These are phyloP conservation scores for Solanum paucissectum DNA, from an alignment of 257 asterid genomes.

Conservation along the genomic window DNA sequence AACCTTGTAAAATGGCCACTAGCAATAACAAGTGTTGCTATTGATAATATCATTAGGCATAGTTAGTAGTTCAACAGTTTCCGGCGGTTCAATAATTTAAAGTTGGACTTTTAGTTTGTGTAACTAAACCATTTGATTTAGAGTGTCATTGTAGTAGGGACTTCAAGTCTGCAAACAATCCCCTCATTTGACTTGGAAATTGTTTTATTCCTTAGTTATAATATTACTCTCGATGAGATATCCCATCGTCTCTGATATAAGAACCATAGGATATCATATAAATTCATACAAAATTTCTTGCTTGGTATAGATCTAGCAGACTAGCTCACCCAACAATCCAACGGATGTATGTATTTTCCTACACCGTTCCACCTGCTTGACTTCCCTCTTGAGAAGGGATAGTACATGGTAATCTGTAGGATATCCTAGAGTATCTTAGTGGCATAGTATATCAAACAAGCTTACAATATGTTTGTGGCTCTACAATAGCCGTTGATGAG, in stretches of 20 bases:
- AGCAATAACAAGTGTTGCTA: not conserved
- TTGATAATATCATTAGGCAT: not conserved
- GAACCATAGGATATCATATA: not conserved
- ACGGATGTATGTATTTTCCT: not conserved
- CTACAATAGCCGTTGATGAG: not conserved
- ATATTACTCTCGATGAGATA: not conserved
- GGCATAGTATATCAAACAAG: not conserved
- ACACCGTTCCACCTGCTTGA: not conserved
- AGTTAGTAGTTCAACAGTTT: not conserved
- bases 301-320: not conserved
- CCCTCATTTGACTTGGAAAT: not conserved
- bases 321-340: not conserved
- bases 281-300: not conserved
- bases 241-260: not conserved
- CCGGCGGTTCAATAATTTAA: not conserved
- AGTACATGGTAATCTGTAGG: not conserved
- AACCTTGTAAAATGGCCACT: not conserved
- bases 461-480: too few relatives aligned
- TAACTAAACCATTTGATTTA: not conserved
- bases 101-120: not conserved
- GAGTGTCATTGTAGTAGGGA: too few relatives aligned
- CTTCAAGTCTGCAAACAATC: not conserved
- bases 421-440: not conserved
- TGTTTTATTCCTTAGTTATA: not conserved
- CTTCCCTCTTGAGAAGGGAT: not conserved